These are phyloP conservation scores for Fusarium sp. DNA, from an alignment of 2,329 filamentous ascomycete genomes.

Conservation along the genomic window DNA sequence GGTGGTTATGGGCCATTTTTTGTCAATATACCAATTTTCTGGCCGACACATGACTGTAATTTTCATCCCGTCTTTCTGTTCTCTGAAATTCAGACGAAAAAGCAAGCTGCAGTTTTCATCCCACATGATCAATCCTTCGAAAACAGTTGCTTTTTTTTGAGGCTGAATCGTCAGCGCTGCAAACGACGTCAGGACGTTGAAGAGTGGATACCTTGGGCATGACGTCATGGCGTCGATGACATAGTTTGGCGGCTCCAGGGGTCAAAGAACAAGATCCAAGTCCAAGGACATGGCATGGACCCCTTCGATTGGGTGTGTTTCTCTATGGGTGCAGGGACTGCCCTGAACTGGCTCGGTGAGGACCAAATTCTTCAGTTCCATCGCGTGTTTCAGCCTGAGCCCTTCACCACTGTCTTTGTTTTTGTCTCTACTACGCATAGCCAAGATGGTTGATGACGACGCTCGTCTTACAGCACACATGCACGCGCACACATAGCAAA, in stretches of 20 bases:
- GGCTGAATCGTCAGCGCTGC: slow-evolving; percentile 2
- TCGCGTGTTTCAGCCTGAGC: neutral
- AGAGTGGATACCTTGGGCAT: neutral
- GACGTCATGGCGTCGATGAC: slow-evolving; percentile 21
- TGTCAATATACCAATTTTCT: slow-evolving; percentile 8
- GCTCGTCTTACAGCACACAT: neutral
- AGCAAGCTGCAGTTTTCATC: neutral
- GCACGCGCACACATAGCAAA: neutral
- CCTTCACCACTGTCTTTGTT: neutral
- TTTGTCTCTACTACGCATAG: neutral
- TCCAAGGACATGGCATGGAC: neutral
- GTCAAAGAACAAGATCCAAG: neutral
- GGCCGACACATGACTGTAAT: neutral
- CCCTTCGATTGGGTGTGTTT: neutral
- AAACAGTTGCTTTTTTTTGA: neutral
- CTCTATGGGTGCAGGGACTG: neutral
- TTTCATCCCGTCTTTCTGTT: neutral
- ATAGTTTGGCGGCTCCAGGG: neutral
- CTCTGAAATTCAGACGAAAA: neutral
- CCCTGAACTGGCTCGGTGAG: neutral
- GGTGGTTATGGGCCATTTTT: neutral
- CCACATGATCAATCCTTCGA: neutral
- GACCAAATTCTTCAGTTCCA: neutral
- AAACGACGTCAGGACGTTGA: slow-evolving; percentile 1
- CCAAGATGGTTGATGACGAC: neutral